These are phyloP conservation scores for Penicillium lagena DNA, from an alignment of 495 filamentous ascomycete species.

Conservation along the genomic window DNA sequence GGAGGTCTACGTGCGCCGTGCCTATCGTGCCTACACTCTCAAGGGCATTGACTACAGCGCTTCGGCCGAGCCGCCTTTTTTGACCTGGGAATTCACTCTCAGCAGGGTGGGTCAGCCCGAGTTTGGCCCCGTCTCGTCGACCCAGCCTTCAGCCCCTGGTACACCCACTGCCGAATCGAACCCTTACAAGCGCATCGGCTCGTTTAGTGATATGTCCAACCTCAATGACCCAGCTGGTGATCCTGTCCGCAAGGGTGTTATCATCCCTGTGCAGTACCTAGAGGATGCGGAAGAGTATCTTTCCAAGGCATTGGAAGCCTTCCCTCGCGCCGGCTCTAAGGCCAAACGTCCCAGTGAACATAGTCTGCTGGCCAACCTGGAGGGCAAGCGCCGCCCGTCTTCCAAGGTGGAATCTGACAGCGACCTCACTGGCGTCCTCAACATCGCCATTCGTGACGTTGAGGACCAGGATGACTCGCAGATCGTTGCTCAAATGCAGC, in stretches of 20 bases:
- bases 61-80: conserved; percentile 67
- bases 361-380: conserved; percentile 65
- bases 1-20: conserved; percentile 93
- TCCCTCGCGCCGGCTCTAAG: conserved; percentile 53
- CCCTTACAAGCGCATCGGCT: conserved; percentile 75
- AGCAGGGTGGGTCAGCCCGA: conserved; percentile 87
- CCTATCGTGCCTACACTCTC: conserved; percentile 90
- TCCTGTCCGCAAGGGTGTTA: conserved; percentile 84
- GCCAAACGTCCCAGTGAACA: conserved; percentile 28
- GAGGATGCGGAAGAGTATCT: conserved; percentile 90
- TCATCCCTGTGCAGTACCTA: conserved; percentile 85
- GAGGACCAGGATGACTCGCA: conserved; percentile 82
- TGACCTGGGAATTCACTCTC: conserved; percentile 93
- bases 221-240: conserved; percentile 63
- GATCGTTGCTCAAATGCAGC: conserved; percentile 65
- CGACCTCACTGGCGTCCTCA: conserved; percentile 84
- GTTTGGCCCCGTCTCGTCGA: conserved; percentile 70
- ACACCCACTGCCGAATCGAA: conserved; percentile 63
- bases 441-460: conserved; percentile 84
- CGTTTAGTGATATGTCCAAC: conserved; percentile 95
- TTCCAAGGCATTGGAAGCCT: conserved; percentile 70
- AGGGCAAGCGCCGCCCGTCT: conserved; percentile 59
- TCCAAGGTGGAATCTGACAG: conserved; percentile 50
- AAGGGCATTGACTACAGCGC: conserved; percentile 83
- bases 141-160: conserved; percentile 74